These are phyloP conservation scores for Podila epicladia DNA, from an alignment of 192 early-diverging fungal species.

Conservation along the genomic window DNA sequence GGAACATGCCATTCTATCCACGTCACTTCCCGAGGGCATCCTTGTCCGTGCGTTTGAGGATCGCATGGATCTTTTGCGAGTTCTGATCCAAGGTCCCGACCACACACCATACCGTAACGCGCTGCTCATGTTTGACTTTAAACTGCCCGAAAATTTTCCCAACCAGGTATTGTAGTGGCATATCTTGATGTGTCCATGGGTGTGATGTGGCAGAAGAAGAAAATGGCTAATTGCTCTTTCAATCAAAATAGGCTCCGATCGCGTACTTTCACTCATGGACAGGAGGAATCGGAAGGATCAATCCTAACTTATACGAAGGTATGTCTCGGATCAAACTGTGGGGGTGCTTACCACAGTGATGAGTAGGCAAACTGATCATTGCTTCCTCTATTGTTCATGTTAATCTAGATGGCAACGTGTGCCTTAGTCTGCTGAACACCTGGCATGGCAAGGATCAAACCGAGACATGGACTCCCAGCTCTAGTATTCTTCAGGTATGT, in stretches of 20 bases:
- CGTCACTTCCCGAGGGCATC: conserved; percentile 65
- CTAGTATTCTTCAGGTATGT: conserved; percentile 58
- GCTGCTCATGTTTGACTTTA: conserved; percentile 69
- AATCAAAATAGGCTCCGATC: conserved; percentile 48
- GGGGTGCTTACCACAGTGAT: neutral
- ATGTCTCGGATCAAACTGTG: neutral
- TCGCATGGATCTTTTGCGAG: conserved; percentile 65
- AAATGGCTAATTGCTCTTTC: neutral
- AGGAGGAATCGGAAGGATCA: conserved; percentile 62
- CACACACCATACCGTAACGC: conserved; percentile 68
- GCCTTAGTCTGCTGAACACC: conserved; percentile 66
- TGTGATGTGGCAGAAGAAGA: neutral
- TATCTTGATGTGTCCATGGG: neutral
- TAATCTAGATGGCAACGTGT: conserved; percentile 62
- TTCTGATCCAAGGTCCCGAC: conserved; percentile 63
- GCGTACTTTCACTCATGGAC: conserved; percentile 68
- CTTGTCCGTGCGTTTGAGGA: conserved; percentile 66
- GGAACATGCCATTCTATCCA: conserved; percentile 56
- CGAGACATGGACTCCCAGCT: conserved; percentile 61
- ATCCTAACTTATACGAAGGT: conserved; percentile 70
- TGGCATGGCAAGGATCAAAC: conserved; percentile 63
- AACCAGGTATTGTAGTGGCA: conserved; percentile 16
- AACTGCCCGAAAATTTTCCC: conserved; percentile 60
- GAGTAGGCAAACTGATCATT: neutral
- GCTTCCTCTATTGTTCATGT: neutral